Base-by-base conservation (phyloP, 176 grass and related monocot genomes). In the Avena insularis region DNA sequence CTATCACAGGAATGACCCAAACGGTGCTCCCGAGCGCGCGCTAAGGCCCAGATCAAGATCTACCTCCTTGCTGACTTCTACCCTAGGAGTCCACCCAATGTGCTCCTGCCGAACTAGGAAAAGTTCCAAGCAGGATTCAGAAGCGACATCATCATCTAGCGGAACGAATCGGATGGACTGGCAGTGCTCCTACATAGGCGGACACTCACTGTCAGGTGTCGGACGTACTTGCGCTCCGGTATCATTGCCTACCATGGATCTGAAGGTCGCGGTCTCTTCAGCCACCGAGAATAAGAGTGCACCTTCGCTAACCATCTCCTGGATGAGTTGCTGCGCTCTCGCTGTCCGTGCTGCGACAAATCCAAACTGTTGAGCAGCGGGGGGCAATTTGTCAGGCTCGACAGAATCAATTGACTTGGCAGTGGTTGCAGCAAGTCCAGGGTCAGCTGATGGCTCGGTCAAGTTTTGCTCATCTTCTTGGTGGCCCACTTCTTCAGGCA, bases 101-200 rank as follows among this genome's bases (percentile, higher is more conserved):
- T 87, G 82, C 69, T 91, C 91, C 31, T 79, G 70, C 19, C 58
- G 71, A 5, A 86, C 76, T 2, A 91, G 93, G 78, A 95, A 95
- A 83, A 93, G 71, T 29, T 87, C 86, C 81, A 93, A 68, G 86
- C 88, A 95, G 25, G 74, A 50, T 53, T 77, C 75, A 3, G 71
- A 62, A 76, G 63, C 82, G 6, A 2, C 78, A 38, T 15, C 78
- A 12, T 58, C 53, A 12, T 25, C 72, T 20, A 59, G 31, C 5
- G 71, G 40, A 19, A 84, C 46, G 1, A 91, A 85, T 13, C 88
- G 50, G 0, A 91, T 77, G 31, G 82, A 9, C 27, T 70, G 60
- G 36, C 27, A 17, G 17, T 5, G 5, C 8, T 75, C 86, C 55
- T 46, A 47, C 17, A 12, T 16, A 75, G 79, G 70, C 11, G 46